phyloP scores from a whole-genome alignment of 495 filamentous ascomycete species.

The Xylaria castorea region DNA sequence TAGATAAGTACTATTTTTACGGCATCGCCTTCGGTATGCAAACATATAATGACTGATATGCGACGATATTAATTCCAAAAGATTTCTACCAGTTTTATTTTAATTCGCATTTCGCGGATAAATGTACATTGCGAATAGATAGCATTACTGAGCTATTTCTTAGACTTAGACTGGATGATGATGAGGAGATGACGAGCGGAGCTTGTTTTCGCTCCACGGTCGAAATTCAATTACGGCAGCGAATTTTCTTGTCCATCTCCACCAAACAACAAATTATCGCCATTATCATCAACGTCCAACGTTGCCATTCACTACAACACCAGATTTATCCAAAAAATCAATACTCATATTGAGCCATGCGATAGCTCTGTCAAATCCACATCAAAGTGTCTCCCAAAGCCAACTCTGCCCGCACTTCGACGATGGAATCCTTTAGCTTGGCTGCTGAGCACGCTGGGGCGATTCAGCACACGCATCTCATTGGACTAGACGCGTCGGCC shows the following conservation, averaged over 20 bases:
- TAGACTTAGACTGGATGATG: background rate
- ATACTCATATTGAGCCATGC: background rate
- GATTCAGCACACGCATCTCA: conserved; percentile 39
- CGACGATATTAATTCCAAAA: conserved; percentile 21
- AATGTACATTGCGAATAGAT: background rate
- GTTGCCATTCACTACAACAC: background rate
- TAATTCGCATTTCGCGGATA: no score
- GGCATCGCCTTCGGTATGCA: background rate
- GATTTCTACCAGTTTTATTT: background rate
- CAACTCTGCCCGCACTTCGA: background rate
- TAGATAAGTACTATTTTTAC: conserved; percentile 14
- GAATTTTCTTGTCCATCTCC: background rate
- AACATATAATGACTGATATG: conserved; percentile 7
- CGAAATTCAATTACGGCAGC: background rate
- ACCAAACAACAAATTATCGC: background rate
- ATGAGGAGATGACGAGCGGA: background rate
- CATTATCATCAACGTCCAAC: background rate
- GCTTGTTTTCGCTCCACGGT: background rate
- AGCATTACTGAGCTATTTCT: background rate
- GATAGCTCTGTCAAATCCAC: background rate
- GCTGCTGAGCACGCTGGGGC: conserved; percentile 39
- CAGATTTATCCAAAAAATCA: background rate
- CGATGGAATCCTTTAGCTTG: conserved; percentile 43
- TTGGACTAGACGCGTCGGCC: conserved; percentile 36
- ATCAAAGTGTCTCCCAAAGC: background rate